These are phyloP conservation scores for Komagataea norvegica DNA, from an alignment of 1,139 yeast species.

Conservation along the genomic window DNA sequence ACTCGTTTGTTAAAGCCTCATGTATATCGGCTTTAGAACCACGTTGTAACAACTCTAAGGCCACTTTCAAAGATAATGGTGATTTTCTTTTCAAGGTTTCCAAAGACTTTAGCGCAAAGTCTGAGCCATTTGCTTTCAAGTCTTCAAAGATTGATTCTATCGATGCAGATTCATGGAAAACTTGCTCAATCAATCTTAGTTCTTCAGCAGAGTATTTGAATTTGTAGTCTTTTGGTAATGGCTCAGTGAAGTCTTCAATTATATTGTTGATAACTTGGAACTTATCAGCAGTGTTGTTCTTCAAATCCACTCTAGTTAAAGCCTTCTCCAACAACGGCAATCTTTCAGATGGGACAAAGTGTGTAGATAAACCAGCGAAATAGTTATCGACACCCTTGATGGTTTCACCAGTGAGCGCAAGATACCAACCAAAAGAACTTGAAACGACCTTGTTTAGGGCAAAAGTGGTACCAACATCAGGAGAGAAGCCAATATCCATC, in stretches of 20 bases:
- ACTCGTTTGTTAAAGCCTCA: conserved; percentile 67
- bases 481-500: conserved; percentile 93
- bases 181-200: conserved; percentile 58
- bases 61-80: conserved; percentile 72
- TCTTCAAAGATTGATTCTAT: conserved; percentile 60
- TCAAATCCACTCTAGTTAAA: conserved; percentile 43
- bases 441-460: conserved; percentile 67
- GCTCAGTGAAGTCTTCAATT: conserved; percentile 72
- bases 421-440: conserved; percentile 62
- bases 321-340: conserved; percentile 59
- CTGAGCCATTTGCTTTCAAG: conserved; percentile 35
- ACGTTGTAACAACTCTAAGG: conserved; percentile 62
- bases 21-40: conserved; percentile 58
- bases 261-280: conserved; percentile 49
- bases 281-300: conserved; percentile 17
- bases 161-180: conserved; percentile 48
- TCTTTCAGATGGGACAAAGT: conserved; percentile 67
- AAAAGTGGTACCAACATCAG: conserved; percentile 93
- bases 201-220: conserved; percentile 56
- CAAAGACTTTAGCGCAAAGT: conserved; percentile 61
- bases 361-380: conserved; percentile 84
- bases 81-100: conserved; percentile 54
- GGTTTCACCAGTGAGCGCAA: conserved; percentile 82
- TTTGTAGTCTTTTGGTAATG: conserved; percentile 59
- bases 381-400: conserved; percentile 76